phyloP scores from a whole-genome alignment of 768 basidiomycete species.

The Termitomyces sp. region DNA sequence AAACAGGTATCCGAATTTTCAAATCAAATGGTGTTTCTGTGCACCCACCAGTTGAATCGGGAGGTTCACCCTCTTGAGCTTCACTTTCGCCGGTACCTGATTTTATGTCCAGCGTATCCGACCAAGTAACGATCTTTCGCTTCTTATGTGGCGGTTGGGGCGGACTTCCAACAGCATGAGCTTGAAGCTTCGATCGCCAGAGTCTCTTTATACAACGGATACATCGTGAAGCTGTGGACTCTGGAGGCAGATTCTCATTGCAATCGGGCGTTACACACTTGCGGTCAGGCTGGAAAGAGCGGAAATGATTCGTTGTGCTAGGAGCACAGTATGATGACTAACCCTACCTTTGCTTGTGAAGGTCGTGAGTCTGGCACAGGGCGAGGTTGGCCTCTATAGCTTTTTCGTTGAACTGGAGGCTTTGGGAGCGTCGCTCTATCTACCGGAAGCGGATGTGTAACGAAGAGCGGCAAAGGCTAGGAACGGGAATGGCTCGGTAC shows the following conservation, averaged over 20 bases:
- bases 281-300: background rate
- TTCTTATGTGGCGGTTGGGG: conserved; percentile 2
- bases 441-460: background rate
- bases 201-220: conserved; percentile 10
- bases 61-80: background rate
- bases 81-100: background rate
- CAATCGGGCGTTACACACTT: conserved; percentile 12
- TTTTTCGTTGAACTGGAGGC: background rate
- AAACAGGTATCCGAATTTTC: conserved; percentile 5
- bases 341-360: background rate
- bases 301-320: background rate
- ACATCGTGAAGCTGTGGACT: conserved; percentile 10
- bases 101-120: conserved; percentile 16
- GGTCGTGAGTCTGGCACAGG: too few species aligned
- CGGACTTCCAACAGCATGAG: background rate
- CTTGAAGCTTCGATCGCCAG: conserved; percentile 11
- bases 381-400: too few species aligned
- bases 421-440: too few species aligned
- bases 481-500: background rate
- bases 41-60: background rate
- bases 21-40: background rate
- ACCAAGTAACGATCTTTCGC: conserved; percentile 29
- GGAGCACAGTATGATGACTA: background rate
- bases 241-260: background rate
- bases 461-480: background rate